Base-by-base conservation (phyloP, 75 land plant genomes). In the Cunninghamia lanceolata region DNA sequence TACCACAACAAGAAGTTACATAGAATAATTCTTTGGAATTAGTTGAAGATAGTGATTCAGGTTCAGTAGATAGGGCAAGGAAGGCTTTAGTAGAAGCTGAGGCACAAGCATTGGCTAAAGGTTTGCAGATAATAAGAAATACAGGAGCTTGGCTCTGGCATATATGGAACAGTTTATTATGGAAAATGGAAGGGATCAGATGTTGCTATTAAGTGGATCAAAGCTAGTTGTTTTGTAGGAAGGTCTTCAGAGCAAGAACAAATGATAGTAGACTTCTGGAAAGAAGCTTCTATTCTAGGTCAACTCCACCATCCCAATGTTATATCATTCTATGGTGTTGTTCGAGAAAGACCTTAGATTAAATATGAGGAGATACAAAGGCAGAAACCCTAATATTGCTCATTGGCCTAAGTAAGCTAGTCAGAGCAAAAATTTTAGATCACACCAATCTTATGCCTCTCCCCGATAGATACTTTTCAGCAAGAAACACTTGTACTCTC, bases 121-220 rank as follows among this genome's bases (percentile, higher is more conserved):
- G 96, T 45, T 90, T 96, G 82, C 98, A 96, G 96, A 96, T 96
- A n/a, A 47, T 47, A 95, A 79, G 97, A 95, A 83, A 90, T 95
- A 14, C 89, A 92, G 30, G 97, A 94, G 86, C 88, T 95, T 35
- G 97, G 97, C 16, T 91, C 96, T 83, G 97, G 97, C 30, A 95
- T 94, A 46, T 95, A 93, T 91, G 97, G 97, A 9, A 85, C 97
- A 85, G 97, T 95, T 45, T 95, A 87, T 86, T 89, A 95, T 92
- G 97, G 97, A n/a, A 98, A 98, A 88, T 98, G 99, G 99, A 93
- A 88, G 82, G 99, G 99, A 81, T 93, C 99, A 84, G 99, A 98
- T 91, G 99, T 98, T 43, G 99, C 99, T 53, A 93, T 98, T 56
- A 98, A 98, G 87, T 93, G 96, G 86, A 95, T 95, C 14, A 95